Percentiles rank a stretch among this genome's conserved stretches.
Evolutionary conservation across 176 grass and related monocot species (phyloP).

Genomic region (Triticum timopheevii): DNA sequence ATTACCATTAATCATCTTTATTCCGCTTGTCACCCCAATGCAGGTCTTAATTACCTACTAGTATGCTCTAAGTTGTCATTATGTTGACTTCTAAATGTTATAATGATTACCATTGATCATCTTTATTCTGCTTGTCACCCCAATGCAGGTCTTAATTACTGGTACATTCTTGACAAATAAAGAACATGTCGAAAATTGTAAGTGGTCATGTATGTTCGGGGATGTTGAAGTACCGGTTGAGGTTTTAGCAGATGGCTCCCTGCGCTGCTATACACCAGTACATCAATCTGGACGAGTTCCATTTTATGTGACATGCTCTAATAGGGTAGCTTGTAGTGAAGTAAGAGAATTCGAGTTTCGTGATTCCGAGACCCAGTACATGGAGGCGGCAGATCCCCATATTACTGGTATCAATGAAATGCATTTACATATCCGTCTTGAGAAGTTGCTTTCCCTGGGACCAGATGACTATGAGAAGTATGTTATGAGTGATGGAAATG

Average conservation of each 20-base stretch:
- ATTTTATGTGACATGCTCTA: slow-evolving; percentile 97
- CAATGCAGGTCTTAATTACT: slow-evolving; percentile 75
- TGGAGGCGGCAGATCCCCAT: slow-evolving; percentile 59
- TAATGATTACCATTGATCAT: slow-evolving; percentile 11
- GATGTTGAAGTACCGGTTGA: slow-evolving; percentile 84
- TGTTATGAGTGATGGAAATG: slow-evolving; percentile 42
- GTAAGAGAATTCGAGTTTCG: slow-evolving; percentile 92
- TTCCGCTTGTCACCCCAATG: slow-evolving; percentile 15
- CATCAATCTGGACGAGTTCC: slow-evolving; percentile 78
- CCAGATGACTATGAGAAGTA: slow-evolving; percentile 53
- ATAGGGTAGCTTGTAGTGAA: slow-evolving; percentile 95
- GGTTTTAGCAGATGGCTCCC: slow-evolving; percentile 77
- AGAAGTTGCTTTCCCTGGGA: slow-evolving; percentile 76
- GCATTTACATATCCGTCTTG: slow-evolving; percentile 83
- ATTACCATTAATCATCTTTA: background rate
- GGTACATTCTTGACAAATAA: slow-evolving; percentile 94
- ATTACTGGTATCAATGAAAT: slow-evolving; percentile 70
- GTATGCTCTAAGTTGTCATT: background rate
- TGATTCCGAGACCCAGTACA: slow-evolving; percentile 44
- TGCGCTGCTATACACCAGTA: slow-evolving; percentile 72
- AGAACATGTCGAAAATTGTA: slow-evolving; percentile 76
- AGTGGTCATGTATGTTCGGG: slow-evolving; percentile 99
- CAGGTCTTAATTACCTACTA: slow-evolving; percentile 72
- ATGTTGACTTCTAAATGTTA: background rate
- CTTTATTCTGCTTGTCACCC: slow-evolving; percentile 6